Conservation (phyloP, 257 asterid genomes). For the Nicotiana tomentosiformis region DNA sequence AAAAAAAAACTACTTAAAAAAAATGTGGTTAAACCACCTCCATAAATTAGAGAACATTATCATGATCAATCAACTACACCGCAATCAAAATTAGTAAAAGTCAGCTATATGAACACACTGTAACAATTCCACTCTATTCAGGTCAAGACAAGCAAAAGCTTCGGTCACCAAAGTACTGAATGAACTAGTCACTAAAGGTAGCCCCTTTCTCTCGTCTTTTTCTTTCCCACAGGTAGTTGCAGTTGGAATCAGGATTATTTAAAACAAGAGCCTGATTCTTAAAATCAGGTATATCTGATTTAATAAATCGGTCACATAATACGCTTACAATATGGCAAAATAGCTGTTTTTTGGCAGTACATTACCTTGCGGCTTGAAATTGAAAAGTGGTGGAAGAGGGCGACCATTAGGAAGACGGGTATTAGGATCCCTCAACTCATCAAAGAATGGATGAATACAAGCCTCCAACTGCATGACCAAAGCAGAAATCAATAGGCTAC, state of each 20-base stretch:
- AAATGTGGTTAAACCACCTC: neutral
- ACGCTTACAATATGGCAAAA: neutral
- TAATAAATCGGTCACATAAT: neutral
- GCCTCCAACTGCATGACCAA: conserved; percentile 76
- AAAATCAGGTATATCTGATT: neutral
- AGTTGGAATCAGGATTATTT: neutral
- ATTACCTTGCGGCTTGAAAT: conserved; percentile 84
- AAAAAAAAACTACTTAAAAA: neutral
- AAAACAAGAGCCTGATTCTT: neutral
- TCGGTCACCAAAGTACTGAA: neutral
- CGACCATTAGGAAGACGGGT: conserved; percentile 94
- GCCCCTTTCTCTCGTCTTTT: neutral
- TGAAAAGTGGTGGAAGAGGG: conserved; percentile 95
- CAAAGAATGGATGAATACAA: conserved; percentile 94
- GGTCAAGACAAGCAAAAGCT: neutral
- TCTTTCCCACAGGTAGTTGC: neutral
- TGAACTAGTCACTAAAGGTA: neutral
- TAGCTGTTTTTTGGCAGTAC: neutral
- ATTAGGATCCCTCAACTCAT: conserved; percentile 81
- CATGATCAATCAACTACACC: neutral
- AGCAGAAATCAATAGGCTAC: conserved; percentile 4
- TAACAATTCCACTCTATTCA: neutral
- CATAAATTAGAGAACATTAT: neutral
- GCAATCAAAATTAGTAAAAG: neutral
- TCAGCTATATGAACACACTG: neutral